Percentiles rank a stretch among this genome's conserved stretches.
Conservation (phyloP, 2,329 filamentous ascomycete species). For the Fusarium sororula region DNA sequence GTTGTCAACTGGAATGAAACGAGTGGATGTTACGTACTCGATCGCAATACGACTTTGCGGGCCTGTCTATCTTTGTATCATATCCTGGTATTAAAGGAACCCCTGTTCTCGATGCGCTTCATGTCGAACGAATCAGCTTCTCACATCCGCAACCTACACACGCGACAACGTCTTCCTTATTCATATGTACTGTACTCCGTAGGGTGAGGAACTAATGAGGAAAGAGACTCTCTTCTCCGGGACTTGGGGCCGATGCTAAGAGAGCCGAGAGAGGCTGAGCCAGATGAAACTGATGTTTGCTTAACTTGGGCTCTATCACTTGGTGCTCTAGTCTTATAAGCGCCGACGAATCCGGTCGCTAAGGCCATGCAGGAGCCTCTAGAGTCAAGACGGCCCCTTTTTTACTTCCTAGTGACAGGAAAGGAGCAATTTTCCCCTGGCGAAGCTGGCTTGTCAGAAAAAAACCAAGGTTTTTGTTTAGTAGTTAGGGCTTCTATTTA, state of each 20-base stretch:
- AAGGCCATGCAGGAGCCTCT: constrained; percentile 13
- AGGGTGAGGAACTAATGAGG: constrained; percentile 1
- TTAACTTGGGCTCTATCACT: background rate
- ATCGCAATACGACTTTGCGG: constrained; percentile 9
- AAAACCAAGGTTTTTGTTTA: background rate
- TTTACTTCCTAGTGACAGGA: background rate
- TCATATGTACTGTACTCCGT: background rate
- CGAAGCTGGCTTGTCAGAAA: constrained; percentile 3
- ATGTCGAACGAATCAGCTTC: constrained; percentile 31
- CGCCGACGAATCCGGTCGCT: constrained; percentile 35
- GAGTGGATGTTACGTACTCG: constrained; percentile 11
- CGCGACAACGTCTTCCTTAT: constrained; percentile 19
- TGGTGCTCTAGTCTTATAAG: constrained; percentile 9
- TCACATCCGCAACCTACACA: constrained; percentile 12
- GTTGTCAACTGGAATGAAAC: background rate
- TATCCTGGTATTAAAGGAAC: constrained; percentile 1
- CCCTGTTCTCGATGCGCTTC: constrained; percentile 10
- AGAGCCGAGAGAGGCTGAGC: constrained; percentile 36
- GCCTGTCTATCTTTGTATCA: constrained; percentile 2
- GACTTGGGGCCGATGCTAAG: constrained; percentile 7
- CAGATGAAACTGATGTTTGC: constrained; percentile 19
- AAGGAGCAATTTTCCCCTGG: background rate
- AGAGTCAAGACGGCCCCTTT: constrained; percentile 23
- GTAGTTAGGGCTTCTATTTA: background rate
- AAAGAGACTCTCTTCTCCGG: constrained; percentile 1